Evolutionary conservation across 805 yeast species (phyloP).

Genomic region (Blastobotrys attinorum): DNA sequence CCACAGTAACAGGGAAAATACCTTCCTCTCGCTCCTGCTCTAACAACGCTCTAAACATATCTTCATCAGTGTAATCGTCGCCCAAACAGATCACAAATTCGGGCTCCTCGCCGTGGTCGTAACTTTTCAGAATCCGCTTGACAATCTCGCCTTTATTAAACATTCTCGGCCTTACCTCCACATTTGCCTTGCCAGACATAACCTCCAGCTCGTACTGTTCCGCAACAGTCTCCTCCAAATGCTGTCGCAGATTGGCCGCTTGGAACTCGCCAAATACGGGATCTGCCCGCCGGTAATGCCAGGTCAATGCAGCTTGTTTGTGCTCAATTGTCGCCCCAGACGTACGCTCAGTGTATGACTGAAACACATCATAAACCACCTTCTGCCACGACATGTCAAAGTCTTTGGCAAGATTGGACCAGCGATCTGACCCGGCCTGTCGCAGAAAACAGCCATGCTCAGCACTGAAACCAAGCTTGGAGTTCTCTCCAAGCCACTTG

Average conservation of each 20-base stretch:
- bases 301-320: slow-evolving; percentile 89
- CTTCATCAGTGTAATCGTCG: slow-evolving; percentile 96
- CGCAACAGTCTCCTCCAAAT: slow-evolving; percentile 52
- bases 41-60: slow-evolving; percentile 77
- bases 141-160: slow-evolving; percentile 97
- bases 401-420: slow-evolving; percentile 80
- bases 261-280: slow-evolving; percentile 89
- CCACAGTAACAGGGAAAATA: slow-evolving; percentile 83
- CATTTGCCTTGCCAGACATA: slow-evolving; percentile 94
- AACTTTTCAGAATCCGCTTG: slow-evolving; percentile 60
- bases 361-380: slow-evolving; percentile 69
- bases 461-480: slow-evolving; percentile 75
- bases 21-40: slow-evolving; percentile 30
- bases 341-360: slow-evolving; percentile 72
- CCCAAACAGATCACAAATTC: slow-evolving; percentile 88
- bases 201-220: slow-evolving; percentile 77
- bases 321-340: slow-evolving; percentile 84
- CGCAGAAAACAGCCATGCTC: slow-evolving; percentile 97
- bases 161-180: slow-evolving; percentile 93
- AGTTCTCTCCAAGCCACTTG: slow-evolving; percentile 72
- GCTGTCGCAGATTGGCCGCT: slow-evolving; percentile 63
- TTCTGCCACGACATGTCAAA: slow-evolving; percentile 92
- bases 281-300: slow-evolving; percentile 96
- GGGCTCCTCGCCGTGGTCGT: slow-evolving; percentile 46
- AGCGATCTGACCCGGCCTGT: slow-evolving; percentile 50